These are phyloP conservation scores for Tolypocladium tundrense DNA, from an alignment of 2,329 filamentous ascomycete genomes.

Conservation along the genomic window DNA sequence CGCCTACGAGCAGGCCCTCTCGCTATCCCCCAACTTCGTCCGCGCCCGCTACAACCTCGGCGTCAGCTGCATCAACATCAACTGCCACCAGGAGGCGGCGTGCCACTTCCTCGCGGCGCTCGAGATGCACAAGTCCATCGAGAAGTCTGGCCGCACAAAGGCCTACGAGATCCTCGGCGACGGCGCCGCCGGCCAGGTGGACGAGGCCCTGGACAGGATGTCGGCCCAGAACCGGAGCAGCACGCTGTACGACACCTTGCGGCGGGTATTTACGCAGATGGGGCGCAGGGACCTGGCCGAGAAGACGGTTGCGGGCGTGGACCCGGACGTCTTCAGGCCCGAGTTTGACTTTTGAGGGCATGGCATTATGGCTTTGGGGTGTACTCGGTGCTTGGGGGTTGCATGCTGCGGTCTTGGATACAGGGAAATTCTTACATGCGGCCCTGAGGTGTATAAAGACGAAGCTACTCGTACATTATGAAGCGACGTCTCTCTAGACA, in stretches of 20 bases:
- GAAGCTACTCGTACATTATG: background rate
- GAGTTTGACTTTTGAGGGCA: constrained; percentile 70
- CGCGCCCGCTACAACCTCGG: constrained; percentile 94
- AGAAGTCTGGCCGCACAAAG: constrained; percentile 72
- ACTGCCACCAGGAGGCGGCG: constrained; percentile 86
- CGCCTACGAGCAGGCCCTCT: constrained; percentile 87
- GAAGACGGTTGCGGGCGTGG: constrained; percentile 78
- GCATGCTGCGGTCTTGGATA: background rate
- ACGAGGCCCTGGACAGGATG: constrained; percentile 75
- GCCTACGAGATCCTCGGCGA: constrained; percentile 71
- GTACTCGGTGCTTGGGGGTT: background rate
- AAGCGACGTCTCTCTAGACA: background rate
- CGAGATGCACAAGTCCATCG: constrained; percentile 90
- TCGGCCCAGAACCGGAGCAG: constrained; percentile 93
- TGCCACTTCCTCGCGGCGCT: constrained; percentile 86
- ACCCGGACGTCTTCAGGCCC: constrained; percentile 77
- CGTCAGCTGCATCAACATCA: constrained; percentile 94
- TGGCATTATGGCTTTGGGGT: background rate
- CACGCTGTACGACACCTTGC: constrained; percentile 88
- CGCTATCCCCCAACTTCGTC: constrained; percentile 89
- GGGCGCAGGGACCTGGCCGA: constrained; percentile 78
- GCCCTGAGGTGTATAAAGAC: background rate
- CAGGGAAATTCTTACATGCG: background rate
- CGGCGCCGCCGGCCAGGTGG: constrained; percentile 32
- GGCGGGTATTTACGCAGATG: constrained; percentile 96